Conservation (phyloP, 129 eudicot genomes). For the Apium graveolens region DNA sequence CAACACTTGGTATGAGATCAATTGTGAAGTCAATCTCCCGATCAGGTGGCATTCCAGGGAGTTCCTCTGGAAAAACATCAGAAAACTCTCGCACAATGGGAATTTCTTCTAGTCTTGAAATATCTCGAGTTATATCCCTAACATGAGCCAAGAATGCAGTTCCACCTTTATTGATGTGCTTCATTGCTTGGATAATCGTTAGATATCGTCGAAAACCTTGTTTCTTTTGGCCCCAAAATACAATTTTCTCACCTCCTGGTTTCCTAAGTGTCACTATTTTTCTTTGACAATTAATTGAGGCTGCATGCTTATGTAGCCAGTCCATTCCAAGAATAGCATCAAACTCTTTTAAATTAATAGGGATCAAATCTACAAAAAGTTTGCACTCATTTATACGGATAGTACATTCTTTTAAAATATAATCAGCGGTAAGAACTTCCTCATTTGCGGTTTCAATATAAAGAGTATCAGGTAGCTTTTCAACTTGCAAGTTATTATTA, state of each 20-base stretch:
- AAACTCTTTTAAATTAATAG: too few relatives aligned
- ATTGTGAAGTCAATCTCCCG: too few relatives aligned
- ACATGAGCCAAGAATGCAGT: background rate
- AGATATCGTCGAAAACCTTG: background rate
- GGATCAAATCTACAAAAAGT: too few relatives aligned
- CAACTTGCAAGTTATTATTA: background rate
- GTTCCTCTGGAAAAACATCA: too few relatives aligned
- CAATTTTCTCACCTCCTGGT: too few relatives aligned
- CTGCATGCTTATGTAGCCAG: too few relatives aligned
- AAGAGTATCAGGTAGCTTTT: background rate
- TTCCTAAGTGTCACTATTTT: too few relatives aligned
- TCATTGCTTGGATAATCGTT: background rate
- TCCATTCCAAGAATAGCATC: too few relatives aligned
- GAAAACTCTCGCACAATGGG: too few relatives aligned
- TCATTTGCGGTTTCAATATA: background rate
- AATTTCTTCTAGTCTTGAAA: background rate
- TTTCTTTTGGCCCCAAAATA: background rate
- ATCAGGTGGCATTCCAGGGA: too few relatives aligned
- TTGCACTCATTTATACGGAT: background rate
- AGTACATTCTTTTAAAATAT: background rate
- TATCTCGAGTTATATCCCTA: background rate
- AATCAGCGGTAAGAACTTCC: background rate
- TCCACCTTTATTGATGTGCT: background rate
- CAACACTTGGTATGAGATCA: too few relatives aligned
- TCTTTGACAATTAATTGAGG: too few relatives aligned